Evolutionary conservation across 306 rosid genomes (phyloP).

Genomic region (Gastrolobium villosum): DNA sequence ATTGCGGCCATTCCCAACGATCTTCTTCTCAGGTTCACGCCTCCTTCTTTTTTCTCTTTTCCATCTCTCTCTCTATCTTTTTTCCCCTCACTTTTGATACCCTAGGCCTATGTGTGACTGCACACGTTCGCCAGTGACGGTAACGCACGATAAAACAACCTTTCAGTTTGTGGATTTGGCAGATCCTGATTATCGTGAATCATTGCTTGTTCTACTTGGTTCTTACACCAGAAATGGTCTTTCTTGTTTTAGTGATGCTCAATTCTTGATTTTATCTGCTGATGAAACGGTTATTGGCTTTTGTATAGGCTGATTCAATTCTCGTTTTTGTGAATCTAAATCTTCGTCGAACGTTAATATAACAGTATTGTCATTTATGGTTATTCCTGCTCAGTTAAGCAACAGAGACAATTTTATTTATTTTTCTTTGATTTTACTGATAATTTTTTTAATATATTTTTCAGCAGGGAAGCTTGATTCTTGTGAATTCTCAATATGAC

Average conservation of each 20-base stretch:
- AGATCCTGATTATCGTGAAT: constrained; percentile 24
- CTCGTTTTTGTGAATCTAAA: not conserved
- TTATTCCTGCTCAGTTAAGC: not conserved
- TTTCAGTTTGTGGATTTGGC: not conserved
- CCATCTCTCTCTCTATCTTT: not conserved
- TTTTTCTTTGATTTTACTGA: not conserved
- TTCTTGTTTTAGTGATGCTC: not conserved
- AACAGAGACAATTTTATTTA: not conserved
- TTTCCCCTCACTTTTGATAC: not conserved
- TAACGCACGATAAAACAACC: not conserved
- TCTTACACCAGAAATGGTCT: not conserved
- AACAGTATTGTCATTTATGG: not conserved
- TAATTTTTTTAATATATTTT: not conserved
- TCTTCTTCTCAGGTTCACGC: constrained; percentile 7
- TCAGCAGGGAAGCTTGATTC: constrained; percentile 28
- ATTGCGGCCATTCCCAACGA: not conserved
- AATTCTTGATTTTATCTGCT: not conserved
- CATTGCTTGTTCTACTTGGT: not conserved
- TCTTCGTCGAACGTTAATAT: not conserved
- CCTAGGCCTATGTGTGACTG: not conserved
- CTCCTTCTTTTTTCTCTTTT: not conserved
- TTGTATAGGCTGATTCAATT: not conserved
- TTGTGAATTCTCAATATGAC: constrained; percentile 47
- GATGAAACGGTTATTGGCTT: not conserved
- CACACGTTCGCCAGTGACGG: not conserved